These are phyloP conservation scores for Pichia heedii DNA, from an alignment of 805 yeast genomes.

Conservation along the genomic window DNA sequence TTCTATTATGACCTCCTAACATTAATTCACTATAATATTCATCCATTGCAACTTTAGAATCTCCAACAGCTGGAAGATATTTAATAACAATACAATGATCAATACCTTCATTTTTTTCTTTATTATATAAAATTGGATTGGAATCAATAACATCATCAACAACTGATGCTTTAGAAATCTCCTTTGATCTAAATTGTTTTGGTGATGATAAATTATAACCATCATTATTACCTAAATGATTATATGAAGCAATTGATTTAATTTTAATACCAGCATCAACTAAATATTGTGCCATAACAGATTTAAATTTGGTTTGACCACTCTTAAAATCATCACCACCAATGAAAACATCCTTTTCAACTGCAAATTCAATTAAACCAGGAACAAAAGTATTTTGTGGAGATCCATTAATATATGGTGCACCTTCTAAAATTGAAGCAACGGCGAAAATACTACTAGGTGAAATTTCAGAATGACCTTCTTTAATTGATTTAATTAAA, in stretches of 20 bases:
- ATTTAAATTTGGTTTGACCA: slow-evolving; percentile 92
- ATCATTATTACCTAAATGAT: slow-evolving; percentile 94
- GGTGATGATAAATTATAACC: slow-evolving; percentile 90
- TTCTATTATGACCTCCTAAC: slow-evolving; percentile 96
- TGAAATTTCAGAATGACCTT: slow-evolving; percentile 73
- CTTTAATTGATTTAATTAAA: slow-evolving; percentile 62
- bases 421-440: slow-evolving; percentile 80
- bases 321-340: slow-evolving; percentile 98
- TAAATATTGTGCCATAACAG: slow-evolving; percentile 91
- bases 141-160: slow-evolving; percentile 91
- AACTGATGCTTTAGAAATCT: slow-evolving; percentile 85
- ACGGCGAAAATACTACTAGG: slow-evolving; percentile 94
- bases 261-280: slow-evolving; percentile 98
- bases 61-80: slow-evolving; percentile 90
- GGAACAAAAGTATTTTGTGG: slow-evolving; percentile 98
- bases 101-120: slow-evolving; percentile 64
- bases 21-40: slow-evolving; percentile 94
- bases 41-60: slow-evolving; percentile 96
- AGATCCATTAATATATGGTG: slow-evolving; percentile 91
- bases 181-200: slow-evolving; percentile 90
- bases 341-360: slow-evolving; percentile 61
- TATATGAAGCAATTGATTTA: slow-evolving; percentile 87
- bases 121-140: slow-evolving; percentile 75
- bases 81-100: slow-evolving; percentile 96
- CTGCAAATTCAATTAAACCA: slow-evolving; percentile 86